Base-by-base conservation (phyloP, 2,329 filamentous ascomycete species). In the Colletotrichum neosansevieriae region DNA sequence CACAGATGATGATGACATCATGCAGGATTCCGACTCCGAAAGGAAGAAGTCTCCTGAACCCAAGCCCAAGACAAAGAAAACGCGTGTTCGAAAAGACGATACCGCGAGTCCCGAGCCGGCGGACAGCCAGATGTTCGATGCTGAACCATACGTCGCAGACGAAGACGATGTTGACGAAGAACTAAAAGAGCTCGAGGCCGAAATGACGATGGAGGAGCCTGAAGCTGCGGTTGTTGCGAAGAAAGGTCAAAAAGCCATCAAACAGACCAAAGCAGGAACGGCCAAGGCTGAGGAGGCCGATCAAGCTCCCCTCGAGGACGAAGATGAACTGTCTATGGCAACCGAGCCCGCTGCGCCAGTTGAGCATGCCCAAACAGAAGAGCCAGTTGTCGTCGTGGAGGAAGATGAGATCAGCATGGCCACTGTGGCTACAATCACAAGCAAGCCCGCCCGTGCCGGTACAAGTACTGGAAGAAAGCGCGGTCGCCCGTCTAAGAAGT, bases 131-230 rank as follows among this genome's bases (percentile, higher is more conserved):
- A 87, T 88, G 84, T 85, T 88, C 65, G 83, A 89, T 59, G 83
- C 85, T 3, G 72, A 75, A 1, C 82, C 84, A 7, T 75, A 76
- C 0, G 78, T 83, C 21, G 75, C 80, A 2, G 79, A 85, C 66
- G 84, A 89, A 12, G 81, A 77, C 0, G 82, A 78, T 5, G 77
- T 88, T 4, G 83, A 88, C 5, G 83, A 83, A 9, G 86, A 89
- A 63, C 75, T 88, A 5, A 78, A 79, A 54, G 80, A 81, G 4
- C 76, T 89, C 10, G 82, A 86, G 65, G 79, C 79, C 17, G 83
- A 88, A 63, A 85, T 86, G 81, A 78, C 68, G 2, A 49, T 70
- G 12, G 64, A 71, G 5, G 71, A 73, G 24, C 68, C 75, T 9
- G 81, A 84, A 45, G 73, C 78, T n/a, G 72, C 85, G 0, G 76